Percentiles rank a stretch among this genome's conserved stretches.
Evolutionary conservation across 139 green algal genomes (phyloP).

Genomic region (Tetraselmis chui): DNA sequence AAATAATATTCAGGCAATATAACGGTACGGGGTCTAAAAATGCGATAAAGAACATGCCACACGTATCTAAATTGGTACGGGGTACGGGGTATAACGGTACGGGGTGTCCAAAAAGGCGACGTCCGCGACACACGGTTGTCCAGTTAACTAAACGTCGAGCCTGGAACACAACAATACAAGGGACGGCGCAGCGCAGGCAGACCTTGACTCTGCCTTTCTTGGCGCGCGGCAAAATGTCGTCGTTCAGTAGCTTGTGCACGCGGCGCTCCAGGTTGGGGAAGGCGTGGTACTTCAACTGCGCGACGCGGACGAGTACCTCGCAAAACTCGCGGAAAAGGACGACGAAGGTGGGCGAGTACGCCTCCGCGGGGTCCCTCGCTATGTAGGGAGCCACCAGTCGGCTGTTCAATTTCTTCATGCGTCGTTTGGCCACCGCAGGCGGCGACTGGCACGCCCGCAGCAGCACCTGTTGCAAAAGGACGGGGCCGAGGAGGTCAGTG

Average conservation of each 20-base stretch:
- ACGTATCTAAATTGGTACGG: no score
- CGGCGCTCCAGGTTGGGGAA: constrained; percentile 38
- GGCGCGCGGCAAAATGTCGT: constrained; percentile 45
- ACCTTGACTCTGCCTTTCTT: no score
- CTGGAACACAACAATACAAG: no score
- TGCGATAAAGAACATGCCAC: no score
- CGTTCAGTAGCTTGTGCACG: constrained; percentile 39
- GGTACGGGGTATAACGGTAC: no score
- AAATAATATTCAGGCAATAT: no score
- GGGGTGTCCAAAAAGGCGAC: no score
- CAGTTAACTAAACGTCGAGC: no score
- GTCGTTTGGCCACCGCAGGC: constrained; percentile 1
- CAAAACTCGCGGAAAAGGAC: constrained; percentile 48
- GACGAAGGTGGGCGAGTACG: constrained; percentile 22
- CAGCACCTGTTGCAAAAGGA: constrained; percentile 20
- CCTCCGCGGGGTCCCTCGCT: constrained; percentile 4
- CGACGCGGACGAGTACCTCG: constrained; percentile 42
- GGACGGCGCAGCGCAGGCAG: no score
- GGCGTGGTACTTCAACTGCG: constrained; percentile 29
- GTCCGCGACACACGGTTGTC: no score
- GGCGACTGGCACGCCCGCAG: constrained; percentile 7
- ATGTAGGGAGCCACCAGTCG: not conserved
- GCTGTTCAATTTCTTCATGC: not conserved
- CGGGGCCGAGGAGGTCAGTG: constrained; percentile 24
- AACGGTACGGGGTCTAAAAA: no score